Evolutionary conservation across 2,329 filamentous ascomycete species (phyloP), one percentile per base, ranked within the genome.

Genomic region (Thermomyces lanuginosus): DNA sequence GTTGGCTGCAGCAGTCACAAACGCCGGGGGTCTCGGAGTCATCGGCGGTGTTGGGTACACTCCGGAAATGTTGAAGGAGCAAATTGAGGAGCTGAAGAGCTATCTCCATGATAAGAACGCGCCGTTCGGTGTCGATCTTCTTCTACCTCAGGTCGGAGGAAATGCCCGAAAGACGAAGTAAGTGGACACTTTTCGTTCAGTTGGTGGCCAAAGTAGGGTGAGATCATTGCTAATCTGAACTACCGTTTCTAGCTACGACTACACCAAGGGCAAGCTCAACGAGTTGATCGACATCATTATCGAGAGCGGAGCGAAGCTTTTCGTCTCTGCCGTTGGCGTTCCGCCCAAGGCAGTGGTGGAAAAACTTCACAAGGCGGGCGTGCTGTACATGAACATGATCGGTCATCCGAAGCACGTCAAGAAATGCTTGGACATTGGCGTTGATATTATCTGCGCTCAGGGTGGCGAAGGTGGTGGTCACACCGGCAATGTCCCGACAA

Each of bases 331-430:
- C 45, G 83, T 98, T 52, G 89, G 89, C 46, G 78, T 95, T 14
- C 84, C 89, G 22, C 82, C 89, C 40, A 81, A 80, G 59, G 63
- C 69, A 42, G 76, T 93, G 32, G 83, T 98, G 46, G 83, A 95
- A 40, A 77, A 71, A 51, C 73, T 98, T 24, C 89, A 98, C 69
- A 69, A 72, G 49, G 63, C 72, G 46, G 84, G 84, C 41, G 70
- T 98, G 42, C 68, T 92, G 41, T 92, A 91, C 69, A 95, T 95
- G 89, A 98, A 98, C 75, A 98, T 98, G 89, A 84, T 98, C 53
- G 89, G 89, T 41, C 89, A 98, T 68, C 86, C 89, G 49, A 98
- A 98, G 74, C 89, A 98, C 63, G 86, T 92, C 37, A 70, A 82
- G 60, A 98, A 95, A 69, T 91, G 82, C 58, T 68, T 98, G 36